Conservation (phyloP, 257 asterid species). For the Scutellaria minor region DNA sequence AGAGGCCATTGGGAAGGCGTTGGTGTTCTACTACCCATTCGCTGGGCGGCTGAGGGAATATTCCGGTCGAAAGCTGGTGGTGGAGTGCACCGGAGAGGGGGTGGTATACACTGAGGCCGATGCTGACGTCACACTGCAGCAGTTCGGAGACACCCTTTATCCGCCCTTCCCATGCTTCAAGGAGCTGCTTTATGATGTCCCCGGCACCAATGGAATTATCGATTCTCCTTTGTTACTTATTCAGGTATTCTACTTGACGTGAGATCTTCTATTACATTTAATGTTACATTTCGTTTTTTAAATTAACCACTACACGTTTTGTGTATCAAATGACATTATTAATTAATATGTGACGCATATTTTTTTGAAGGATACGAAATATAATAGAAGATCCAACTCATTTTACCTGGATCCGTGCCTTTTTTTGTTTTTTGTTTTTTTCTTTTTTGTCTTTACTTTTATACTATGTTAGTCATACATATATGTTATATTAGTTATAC, state of each 20-base stretch:
- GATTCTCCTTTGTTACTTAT: slow-evolving; percentile 54
- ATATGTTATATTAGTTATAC: too few species aligned
- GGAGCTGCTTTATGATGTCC: slow-evolving; percentile 65
- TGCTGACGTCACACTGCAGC: slow-evolving; percentile 54
- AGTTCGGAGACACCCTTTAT: slow-evolving; percentile 55
- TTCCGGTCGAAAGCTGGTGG: slow-evolving; percentile 48
- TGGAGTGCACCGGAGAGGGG: slow-evolving; percentile 67
- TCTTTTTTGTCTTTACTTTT: too few species aligned
- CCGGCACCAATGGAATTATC: slow-evolving; percentile 51
- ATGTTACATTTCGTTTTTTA: too few species aligned
- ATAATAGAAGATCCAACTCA: too few species aligned
- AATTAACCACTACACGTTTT: too few species aligned
- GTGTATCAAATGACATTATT: too few species aligned
- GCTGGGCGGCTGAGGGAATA: slow-evolving; percentile 61
- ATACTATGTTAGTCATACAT: too few species aligned
- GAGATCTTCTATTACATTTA: too few species aligned
- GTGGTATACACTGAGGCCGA: slow-evolving; percentile 57
- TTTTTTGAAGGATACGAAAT: too few species aligned
- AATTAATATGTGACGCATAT: too few species aligned
- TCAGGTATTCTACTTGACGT: slow-evolving; percentile 35
- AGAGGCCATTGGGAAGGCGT: slow-evolving; percentile 49
- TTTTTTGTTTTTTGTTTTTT: too few species aligned
- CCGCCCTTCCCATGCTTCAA: slow-evolving; percentile 63
- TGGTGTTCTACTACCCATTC: slow-evolving; percentile 62
- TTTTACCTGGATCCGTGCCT: too few species aligned